These are phyloP conservation scores for Thelephora terrestris DNA, from an alignment of 1,284 basidiomycete species.

Conservation along the genomic window DNA sequence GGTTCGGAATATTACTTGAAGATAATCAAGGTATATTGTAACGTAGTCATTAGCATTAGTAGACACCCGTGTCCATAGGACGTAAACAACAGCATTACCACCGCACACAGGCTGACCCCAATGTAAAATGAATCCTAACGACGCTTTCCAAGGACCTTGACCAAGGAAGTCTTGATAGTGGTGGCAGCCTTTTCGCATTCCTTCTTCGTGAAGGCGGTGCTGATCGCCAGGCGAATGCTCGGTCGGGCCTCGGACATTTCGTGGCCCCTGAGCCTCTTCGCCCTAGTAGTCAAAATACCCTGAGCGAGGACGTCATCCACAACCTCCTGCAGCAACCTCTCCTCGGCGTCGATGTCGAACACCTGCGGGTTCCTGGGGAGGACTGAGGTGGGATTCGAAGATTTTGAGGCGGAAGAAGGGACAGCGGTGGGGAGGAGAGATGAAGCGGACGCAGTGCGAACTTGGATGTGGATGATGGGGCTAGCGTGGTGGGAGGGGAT, in stretches of 20 bases:
- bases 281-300: conserved; percentile 76
- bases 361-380: conserved; percentile 32
- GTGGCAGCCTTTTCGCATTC: conserved; percentile 85
- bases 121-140: conserved; percentile 16
- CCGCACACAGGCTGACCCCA: too few species aligned
- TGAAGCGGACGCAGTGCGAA: conserved; percentile 28
- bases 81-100: too few species aligned
- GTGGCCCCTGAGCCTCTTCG: conserved; percentile 73
- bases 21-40: too few species aligned
- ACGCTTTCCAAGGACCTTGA: conserved; percentile 55
- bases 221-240: conserved; percentile 80
- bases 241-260: conserved; percentile 78
- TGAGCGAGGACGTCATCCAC: conserved; percentile 75
- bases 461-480: conserved; percentile 81
- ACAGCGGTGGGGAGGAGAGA: conserved; percentile 25
- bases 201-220: conserved; percentile 72
- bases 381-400: conserved; percentile 35
- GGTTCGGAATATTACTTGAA: too few species aligned
- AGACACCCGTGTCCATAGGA: too few species aligned
- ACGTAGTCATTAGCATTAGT: too few species aligned
- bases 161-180: conserved; percentile 65
- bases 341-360: conserved; percentile 64
- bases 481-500: conserved; percentile 82
- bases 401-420: conserved; percentile 23
- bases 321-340: conserved; percentile 74